Conservation (phyloP, 2,329 filamentous ascomycete species). For the Onygena corvina region DNA sequence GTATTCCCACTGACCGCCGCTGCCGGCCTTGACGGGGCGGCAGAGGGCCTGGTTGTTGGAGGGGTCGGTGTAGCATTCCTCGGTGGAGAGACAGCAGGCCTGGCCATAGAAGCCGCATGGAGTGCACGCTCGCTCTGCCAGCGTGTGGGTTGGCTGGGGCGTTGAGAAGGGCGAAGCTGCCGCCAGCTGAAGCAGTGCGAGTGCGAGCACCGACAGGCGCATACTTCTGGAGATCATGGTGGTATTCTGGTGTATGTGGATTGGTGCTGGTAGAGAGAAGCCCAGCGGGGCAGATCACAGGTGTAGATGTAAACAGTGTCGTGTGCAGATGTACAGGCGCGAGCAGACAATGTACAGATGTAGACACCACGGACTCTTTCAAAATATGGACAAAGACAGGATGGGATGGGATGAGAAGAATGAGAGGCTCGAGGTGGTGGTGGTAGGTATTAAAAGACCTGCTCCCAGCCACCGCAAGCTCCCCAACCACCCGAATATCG, state of each 20-base stretch:
- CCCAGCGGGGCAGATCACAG: too few relatives aligned
- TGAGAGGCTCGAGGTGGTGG: too few relatives aligned
- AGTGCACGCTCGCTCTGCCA: slow-evolving; percentile 31
- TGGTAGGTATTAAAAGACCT: too few relatives aligned
- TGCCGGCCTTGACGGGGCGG: slow-evolving; percentile 18
- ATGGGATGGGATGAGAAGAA: too few relatives aligned
- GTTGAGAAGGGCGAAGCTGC: slow-evolving; percentile 23
- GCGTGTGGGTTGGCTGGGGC: slow-evolving; percentile 15
- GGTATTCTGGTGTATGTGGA: background rate
- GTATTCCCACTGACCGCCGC: slow-evolving; percentile 42
- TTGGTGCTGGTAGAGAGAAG: too few relatives aligned
- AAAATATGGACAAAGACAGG: too few relatives aligned
- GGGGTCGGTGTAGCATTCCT: slow-evolving; percentile 43
- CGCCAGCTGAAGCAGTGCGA: slow-evolving; percentile 18
- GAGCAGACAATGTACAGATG: too few relatives aligned
- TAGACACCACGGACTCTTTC: too few relatives aligned
- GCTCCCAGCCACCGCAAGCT: too few relatives aligned
- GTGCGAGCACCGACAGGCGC: slow-evolving; percentile 19
- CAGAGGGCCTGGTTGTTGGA: slow-evolving; percentile 39
- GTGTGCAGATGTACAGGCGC: too few relatives aligned
- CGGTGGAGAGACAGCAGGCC: slow-evolving; percentile 38
- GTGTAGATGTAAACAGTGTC: too few relatives aligned
- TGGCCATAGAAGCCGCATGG: slow-evolving; percentile 42
- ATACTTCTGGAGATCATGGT: background rate
- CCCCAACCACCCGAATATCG: too few relatives aligned